Conservation (phyloP, 2,329 filamentous ascomycete genomes). For the Arthrobotrys sphaeroides region DNA sequence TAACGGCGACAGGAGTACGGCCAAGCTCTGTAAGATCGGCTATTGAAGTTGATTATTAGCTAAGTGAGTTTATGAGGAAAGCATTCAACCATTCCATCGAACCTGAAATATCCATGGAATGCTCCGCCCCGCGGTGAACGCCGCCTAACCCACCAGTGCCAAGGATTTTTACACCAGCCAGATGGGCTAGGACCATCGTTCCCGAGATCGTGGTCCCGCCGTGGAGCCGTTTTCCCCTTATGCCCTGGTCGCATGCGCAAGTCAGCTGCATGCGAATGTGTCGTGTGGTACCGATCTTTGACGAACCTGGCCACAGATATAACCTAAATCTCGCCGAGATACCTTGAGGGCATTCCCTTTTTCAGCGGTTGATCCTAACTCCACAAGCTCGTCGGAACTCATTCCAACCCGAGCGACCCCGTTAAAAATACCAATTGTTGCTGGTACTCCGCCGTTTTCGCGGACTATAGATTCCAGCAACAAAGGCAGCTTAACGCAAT, state of each 20-base stretch:
- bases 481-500: conserved; percentile 77
- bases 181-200: conserved; percentile 86
- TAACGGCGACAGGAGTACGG: conserved; percentile 84
- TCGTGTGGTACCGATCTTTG: no score
- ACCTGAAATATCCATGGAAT: conserved; percentile 86
- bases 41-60: no score
- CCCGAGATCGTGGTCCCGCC: conserved; percentile 93
- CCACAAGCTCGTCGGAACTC: conserved; percentile 73
- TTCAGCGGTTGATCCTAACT: conserved; percentile 73
- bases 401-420: conserved; percentile 85
- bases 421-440: conserved; percentile 86
- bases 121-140: conserved; percentile 87
- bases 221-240: conserved; percentile 68
- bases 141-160: conserved; percentile 94
- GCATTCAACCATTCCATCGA: no score
- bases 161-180: conserved; percentile 90
- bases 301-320: conserved; percentile 78
- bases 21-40: conserved; percentile 92
- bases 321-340: conserved; percentile 85
- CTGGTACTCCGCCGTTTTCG: conserved; percentile 81
- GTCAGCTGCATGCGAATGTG: no score
- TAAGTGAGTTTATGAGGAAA: no score
- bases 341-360: conserved; percentile 78
- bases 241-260: no score
- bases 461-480: conserved; percentile 84